Conservation (phyloP, 768 basidiomycete species). For the Russula emetica region DNA sequence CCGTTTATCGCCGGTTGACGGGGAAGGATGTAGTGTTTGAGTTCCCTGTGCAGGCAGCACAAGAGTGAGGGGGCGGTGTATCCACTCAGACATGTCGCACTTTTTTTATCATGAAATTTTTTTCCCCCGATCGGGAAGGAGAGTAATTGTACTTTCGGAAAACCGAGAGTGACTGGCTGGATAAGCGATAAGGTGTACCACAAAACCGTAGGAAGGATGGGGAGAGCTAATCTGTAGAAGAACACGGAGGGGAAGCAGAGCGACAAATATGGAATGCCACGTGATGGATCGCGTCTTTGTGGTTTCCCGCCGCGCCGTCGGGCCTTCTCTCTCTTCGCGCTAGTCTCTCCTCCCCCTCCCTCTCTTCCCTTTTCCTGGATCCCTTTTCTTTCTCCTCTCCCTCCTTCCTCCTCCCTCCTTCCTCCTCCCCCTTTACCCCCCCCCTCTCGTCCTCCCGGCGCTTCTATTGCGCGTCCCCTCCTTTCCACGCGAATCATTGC, state of each 20-base stretch:
- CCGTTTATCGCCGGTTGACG: conserved; percentile 90
- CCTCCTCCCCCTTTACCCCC: conserved; percentile 33
- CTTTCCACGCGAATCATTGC: conserved; percentile 28
- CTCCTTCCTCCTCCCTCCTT: not conserved
- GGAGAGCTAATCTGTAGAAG: not conserved
- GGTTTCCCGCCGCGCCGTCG: not conserved
- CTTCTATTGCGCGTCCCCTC: conserved; percentile 38
- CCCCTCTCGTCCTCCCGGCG: conserved; percentile 36
- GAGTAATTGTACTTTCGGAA: not conserved
- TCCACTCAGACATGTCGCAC: conserved; percentile 3
- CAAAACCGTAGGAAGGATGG: not conserved
- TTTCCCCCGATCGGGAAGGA: not conserved
- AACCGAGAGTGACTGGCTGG: not conserved
- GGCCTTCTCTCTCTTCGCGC: not conserved
- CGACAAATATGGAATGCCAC: not conserved
- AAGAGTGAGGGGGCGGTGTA: conserved; percentile 48
- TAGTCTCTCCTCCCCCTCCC: conserved; percentile 37
- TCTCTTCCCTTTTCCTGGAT: conserved; percentile 29
- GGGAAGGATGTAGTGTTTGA: conserved; percentile 97
- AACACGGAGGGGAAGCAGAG: not conserved
- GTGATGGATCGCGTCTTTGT: conserved; percentile 1
- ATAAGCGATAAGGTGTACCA: not conserved
- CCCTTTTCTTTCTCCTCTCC: conserved; percentile 32
- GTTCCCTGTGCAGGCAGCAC: conserved; percentile 67
- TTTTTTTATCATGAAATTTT: not conserved